These are phyloP conservation scores for Pseudozyma thailandica DNA, from an alignment of 1,284 basidiomycete species.

Conservation along the genomic window DNA sequence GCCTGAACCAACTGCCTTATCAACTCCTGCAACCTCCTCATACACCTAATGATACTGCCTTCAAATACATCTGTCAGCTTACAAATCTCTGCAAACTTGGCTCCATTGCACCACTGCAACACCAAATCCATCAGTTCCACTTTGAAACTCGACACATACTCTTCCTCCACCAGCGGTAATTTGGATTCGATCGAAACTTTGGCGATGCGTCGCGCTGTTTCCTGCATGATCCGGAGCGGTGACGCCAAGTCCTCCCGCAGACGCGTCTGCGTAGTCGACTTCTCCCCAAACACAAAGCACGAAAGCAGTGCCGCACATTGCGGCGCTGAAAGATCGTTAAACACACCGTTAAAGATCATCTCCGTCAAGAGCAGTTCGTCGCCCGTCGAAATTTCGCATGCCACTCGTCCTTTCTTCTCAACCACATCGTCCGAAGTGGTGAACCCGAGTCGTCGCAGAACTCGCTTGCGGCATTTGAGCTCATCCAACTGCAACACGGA, in stretches of 20 bases:
- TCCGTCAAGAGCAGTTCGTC: slow-evolving; percentile 97
- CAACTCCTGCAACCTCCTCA: slow-evolving; percentile 91
- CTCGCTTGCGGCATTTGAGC: slow-evolving; percentile 93
- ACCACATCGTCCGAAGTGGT: slow-evolving; percentile 90
- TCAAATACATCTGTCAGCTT: slow-evolving; percentile 98
- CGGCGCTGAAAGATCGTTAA: slow-evolving; percentile 88
- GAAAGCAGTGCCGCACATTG: slow-evolving; percentile 91
- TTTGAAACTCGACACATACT: slow-evolving; percentile 95
- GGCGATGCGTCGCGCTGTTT: slow-evolving; percentile 91
- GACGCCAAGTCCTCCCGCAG: slow-evolving; percentile 91
- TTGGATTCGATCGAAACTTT: slow-evolving; percentile 95
- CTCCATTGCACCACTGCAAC: slow-evolving; percentile 95
- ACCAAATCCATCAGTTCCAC: slow-evolving; percentile 98
- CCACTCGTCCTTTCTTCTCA: slow-evolving; percentile 96
- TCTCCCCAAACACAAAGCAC: slow-evolving; percentile 97
- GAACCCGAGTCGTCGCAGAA: slow-evolving; percentile 89
- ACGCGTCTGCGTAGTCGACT: slow-evolving; percentile 72
- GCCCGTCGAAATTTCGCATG: slow-evolving; percentile 97
- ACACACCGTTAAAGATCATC: slow-evolving; percentile 95
- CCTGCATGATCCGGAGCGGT: slow-evolving; percentile 92
- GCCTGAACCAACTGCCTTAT: slow-evolving; percentile 94
- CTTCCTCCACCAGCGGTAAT: slow-evolving; percentile 86
- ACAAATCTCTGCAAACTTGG: slow-evolving; percentile 95
- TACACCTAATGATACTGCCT: slow-evolving; percentile 82
- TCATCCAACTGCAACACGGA: slow-evolving; percentile 96